Conservation (phyloP, 2,329 filamentous ascomycete species). For the Lecanicillium sp. region DNA sequence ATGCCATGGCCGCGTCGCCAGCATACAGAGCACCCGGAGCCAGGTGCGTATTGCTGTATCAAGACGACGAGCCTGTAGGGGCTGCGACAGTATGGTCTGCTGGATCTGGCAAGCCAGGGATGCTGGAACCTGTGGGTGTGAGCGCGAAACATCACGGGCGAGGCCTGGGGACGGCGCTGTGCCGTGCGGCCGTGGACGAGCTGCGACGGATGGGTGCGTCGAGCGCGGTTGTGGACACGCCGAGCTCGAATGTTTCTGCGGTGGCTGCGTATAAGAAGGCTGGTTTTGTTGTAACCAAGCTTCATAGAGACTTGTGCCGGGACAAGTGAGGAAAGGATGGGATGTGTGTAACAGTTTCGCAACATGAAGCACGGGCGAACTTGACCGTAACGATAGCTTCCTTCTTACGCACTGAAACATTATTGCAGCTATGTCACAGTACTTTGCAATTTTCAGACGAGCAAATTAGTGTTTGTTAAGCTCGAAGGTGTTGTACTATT, state of each 20-base stretch:
- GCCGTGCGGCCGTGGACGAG: neutral
- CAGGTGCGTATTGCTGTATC: neutral
- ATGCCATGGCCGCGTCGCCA: neutral
- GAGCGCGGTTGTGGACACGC: neutral
- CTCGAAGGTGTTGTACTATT: too few relatives aligned
- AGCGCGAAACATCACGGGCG: neutral
- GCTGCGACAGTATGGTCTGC: conserved; percentile 1
- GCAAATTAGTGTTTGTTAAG: too few relatives aligned
- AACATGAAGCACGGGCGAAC: too few relatives aligned
- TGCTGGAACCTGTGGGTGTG: neutral
- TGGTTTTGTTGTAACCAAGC: neutral
- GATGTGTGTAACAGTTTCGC: too few relatives aligned
- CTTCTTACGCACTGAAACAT: too few relatives aligned
- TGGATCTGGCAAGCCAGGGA: neutral
- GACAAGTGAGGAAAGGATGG: neutral
- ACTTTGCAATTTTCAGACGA: too few relatives aligned
- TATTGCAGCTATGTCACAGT: too few relatives aligned
- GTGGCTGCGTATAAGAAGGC: neutral
- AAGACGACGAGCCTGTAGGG: neutral
- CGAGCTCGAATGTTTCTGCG: neutral
- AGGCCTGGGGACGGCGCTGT: neutral
- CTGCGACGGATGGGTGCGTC: neutral
- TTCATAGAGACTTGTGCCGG: neutral
- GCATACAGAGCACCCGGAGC: neutral
- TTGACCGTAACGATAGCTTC: too few relatives aligned